Evolutionary conservation across 805 yeast genomes (phyloP), one percentile per base, ranked within the genome.

Genomic region (Schizosaccharomyces cryophilus): DNA sequence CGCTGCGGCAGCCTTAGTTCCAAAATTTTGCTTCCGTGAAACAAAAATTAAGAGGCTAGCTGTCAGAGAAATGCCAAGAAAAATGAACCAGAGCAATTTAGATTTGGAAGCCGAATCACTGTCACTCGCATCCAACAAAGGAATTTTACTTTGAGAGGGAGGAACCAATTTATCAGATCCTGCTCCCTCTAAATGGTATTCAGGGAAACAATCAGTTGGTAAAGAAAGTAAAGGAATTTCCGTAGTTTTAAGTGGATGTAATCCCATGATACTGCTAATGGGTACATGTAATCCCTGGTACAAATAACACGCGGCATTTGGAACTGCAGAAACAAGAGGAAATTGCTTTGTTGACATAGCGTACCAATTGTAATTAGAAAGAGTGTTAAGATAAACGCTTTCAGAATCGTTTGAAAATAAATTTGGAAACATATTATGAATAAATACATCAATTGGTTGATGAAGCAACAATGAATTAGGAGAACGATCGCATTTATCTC

Each of bases 241-340:
- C 9, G 51, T 17, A 6, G 51, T 24, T 11, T 11, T 45, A 11
- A 45, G 17, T n/a, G 51, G 26, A 45, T 45, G 51, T 7, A 45
- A 24, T n/a, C 51, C 51, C 2, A 45, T 7, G 7, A 45, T 45
- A 45, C 51, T 45, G 13, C 26, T 45, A 9, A 45, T n/a, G 9
- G 51, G 51, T 7, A 45, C 26, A 45, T 45, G 26, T 6, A 17
- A 45, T 45, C 51, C 51, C 6, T 7, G 21, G 4, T 45, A 45
- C 6, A 17, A 6, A 70, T 64, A 51, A 71, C 83, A 87, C 60
- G 78, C 75, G 0, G 95, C 83, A 1, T 78, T 66, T 0, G 95
- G 90, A 0, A 96, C 93, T 6, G 87, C 79, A 62, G 80, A 79
- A 7, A 90, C 87, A 59, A 90, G 71, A 0, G 96, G 96, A 68